Evolutionary conservation across 1,284 basidiomycete species (phyloP), one percentile per base, ranked within the genome.

Genomic region (Ustilago nuda): DNA sequence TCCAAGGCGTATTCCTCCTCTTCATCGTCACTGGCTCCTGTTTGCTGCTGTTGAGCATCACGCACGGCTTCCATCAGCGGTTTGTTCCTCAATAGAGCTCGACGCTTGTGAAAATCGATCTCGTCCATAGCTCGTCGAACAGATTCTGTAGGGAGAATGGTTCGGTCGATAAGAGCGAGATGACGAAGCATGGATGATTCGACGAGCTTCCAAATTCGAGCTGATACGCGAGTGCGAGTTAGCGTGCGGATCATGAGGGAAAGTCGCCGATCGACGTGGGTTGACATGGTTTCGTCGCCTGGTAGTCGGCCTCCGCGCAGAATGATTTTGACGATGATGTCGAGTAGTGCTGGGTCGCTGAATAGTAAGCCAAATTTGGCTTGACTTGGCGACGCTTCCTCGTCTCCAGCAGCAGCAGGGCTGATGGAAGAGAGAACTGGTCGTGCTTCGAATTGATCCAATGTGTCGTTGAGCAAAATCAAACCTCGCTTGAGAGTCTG

Each of bases 401-500:
- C 23, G 23, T 27, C 23, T 27, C 23, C 23, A 27, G 23, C 23
- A 27, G 23, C 23, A 27, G 23, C 23, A 27, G 23, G 23, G 23
- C 23, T 27, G 23, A 27, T 27, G 15, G 41, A 11, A 17, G 55
- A 4, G 17, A 13, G 7, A n/a, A n/a, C 23, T 23, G 5, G 39
- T 41, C 39, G 37, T 50, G 19, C 15, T 32, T 71, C 64, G 36
- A 66, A 64, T 50, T 62, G 72, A 41, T 68, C 61, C 0, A 69
- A 8, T 13, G 39, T 55, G 5, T 52, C 15, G 39, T 66, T 61
- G 35, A 74, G 59, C 51, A 69, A 46, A 13, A 1, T 27, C 3
- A 74, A 51, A 2, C 64, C 65, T 2, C 52, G 58, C 27, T 63
- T 63, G 17, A 77, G 61, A 46, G 67, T 71, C 27, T 66, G 67